These are phyloP conservation scores for Carallia pectinifolia DNA, from an alignment of 345 rosid genomes.

Conservation along the genomic window DNA sequence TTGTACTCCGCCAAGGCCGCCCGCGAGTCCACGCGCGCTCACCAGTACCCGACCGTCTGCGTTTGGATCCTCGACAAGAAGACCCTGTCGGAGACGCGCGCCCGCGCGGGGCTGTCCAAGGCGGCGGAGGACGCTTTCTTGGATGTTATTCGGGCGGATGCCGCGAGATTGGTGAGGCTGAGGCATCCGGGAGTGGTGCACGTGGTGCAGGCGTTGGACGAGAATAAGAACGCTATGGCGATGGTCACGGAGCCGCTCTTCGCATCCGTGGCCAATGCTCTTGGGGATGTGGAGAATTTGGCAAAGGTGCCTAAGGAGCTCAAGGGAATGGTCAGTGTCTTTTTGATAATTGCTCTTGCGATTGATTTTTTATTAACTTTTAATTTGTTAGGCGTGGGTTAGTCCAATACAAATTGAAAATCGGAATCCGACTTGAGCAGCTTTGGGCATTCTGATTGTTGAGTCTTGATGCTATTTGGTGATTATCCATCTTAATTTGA, in stretches of 20 bases:
- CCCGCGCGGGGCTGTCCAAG: slow-evolving; percentile 78
- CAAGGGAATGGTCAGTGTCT: slow-evolving; percentile 62
- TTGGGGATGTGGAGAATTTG: slow-evolving; percentile 83
- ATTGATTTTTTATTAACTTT: background rate
- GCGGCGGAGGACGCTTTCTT: slow-evolving; percentile 79
- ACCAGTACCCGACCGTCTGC: slow-evolving; percentile 89
- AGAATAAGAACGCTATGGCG: slow-evolving; percentile 89
- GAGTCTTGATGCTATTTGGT: too few species aligned
- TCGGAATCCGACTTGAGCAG: too few species aligned
- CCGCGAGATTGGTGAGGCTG: slow-evolving; percentile 71
- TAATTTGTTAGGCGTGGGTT: background rate
- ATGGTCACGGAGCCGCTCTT: slow-evolving; percentile 97
- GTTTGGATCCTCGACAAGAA: slow-evolving; percentile 96
- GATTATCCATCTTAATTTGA: too few species aligned
- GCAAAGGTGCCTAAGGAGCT: slow-evolving; percentile 81
- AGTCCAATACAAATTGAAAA: background rate
- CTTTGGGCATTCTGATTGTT: too few species aligned
- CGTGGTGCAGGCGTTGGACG: slow-evolving; percentile 94
- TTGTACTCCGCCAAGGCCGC: slow-evolving; percentile 68
- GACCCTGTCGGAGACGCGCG: slow-evolving; percentile 67
- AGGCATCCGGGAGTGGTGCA: slow-evolving; percentile 97
- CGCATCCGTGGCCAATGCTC: slow-evolving; percentile 81
- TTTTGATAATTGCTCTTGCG: background rate
- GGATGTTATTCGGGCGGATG: slow-evolving; percentile 84
- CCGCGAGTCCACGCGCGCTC: slow-evolving; percentile 68